These are phyloP conservation scores for Clonostachys rhizophaga DNA, from an alignment of 2,329 filamentous ascomycete genomes.

Conservation along the genomic window DNA sequence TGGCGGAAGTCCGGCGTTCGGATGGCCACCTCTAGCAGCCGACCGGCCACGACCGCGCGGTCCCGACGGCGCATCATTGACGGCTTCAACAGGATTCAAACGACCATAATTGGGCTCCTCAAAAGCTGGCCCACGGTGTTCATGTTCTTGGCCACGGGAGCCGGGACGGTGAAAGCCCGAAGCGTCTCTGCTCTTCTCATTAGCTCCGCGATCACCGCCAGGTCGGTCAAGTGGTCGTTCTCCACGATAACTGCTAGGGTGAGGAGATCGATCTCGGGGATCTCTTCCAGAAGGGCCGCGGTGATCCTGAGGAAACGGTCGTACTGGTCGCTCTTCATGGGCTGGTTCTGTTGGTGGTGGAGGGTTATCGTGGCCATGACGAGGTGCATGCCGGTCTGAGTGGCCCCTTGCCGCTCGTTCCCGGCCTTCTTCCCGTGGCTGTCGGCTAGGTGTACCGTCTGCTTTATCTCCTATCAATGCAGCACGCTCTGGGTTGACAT, in stretches of 20 bases:
- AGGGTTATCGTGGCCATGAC: too few species aligned
- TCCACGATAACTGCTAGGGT: constrained; percentile 16
- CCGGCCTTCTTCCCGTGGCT: constrained; percentile 16
- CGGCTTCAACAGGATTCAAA: constrained; percentile 45
- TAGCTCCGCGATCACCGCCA: constrained; percentile 13
- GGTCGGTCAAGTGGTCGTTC: constrained; percentile 35
- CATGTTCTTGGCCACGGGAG: constrained; percentile 33
- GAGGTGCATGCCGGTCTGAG: constrained; percentile 36
- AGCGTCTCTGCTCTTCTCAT: constrained; percentile 33
- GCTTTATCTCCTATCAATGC: constrained; percentile 33
- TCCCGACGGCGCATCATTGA: constrained; percentile 45
- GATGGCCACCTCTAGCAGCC: constrained; percentile 23
- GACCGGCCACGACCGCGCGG: constrained; percentile 46
- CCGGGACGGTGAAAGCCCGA: constrained; percentile 29
- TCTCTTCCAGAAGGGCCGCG: constrained; percentile 19
- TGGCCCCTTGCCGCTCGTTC: constrained; percentile 20
- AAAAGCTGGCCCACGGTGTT: constrained; percentile 43
- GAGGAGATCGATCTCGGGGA: constrained; percentile 22
- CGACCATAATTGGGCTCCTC: constrained; percentile 61
- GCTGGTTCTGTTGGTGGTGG: neutral
- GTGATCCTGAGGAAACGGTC: constrained; percentile 28
- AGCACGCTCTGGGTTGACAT: constrained; percentile 43
- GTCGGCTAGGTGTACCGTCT: neutral
- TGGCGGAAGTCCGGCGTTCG: constrained; percentile 21
- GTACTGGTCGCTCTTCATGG: constrained; percentile 17